Conservation (phyloP, 495 filamentous ascomycete genomes). For the Podospora appendiculata region DNA sequence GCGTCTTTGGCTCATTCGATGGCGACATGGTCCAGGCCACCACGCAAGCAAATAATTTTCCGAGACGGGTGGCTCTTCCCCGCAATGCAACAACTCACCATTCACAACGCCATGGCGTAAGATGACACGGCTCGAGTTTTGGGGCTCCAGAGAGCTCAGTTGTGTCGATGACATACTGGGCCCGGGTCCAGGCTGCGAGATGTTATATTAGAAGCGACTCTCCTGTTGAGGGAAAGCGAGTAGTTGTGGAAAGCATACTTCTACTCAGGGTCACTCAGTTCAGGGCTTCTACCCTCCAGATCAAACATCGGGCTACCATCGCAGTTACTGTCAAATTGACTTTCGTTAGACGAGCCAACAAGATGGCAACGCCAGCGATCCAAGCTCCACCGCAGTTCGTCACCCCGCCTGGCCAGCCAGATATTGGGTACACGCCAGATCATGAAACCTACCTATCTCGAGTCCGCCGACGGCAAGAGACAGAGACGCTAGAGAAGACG, state of each 20-base stretch:
- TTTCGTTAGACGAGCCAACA: neutral
- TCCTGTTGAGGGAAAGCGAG: too few species aligned
- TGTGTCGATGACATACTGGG: neutral
- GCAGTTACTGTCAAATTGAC: too few species aligned
- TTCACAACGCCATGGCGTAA: neutral
- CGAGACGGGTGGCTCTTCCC: neutral
- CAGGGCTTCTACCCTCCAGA: too few species aligned
- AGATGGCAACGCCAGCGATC: neutral
- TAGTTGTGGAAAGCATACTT: too few species aligned
- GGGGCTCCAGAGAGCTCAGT: neutral
- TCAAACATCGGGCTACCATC: too few species aligned
- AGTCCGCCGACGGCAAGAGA: conserved; percentile 35
- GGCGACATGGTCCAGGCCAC: neutral
- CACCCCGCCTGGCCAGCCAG: conserved; percentile 32
- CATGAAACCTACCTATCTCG: conserved; percentile 48
- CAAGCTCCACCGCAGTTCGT: neutral
- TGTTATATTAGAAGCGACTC: too few species aligned
- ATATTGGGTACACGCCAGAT: conserved; percentile 52
- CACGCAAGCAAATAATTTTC: neutral
- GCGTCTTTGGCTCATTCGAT: neutral
- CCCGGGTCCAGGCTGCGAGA: too few species aligned
- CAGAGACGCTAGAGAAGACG: conserved; percentile 29
- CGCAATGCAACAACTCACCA: neutral
- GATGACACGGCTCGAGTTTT: neutral
- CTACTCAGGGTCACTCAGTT: too few species aligned